Conservation (phyloP, 1,139 yeast species). For the Diutina rugosa region DNA sequence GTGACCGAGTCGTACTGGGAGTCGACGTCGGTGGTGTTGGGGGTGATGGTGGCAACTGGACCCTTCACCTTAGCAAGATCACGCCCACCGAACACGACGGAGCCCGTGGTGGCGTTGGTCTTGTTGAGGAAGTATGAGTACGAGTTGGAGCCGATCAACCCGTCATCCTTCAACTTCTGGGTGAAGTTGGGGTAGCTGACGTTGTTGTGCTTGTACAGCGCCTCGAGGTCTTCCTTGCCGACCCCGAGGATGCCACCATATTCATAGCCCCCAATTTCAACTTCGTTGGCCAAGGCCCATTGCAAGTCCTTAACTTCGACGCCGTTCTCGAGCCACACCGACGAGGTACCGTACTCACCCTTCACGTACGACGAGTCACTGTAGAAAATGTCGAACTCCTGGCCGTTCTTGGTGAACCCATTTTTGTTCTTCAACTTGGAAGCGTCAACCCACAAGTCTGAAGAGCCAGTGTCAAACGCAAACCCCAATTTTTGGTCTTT, state of each 20-base stretch:
- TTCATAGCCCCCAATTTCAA: background rate
- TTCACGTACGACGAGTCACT: constrained; percentile 3
- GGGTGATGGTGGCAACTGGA: background rate
- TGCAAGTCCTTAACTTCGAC: constrained; percentile 5
- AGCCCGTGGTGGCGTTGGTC: background rate
- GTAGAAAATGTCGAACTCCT: constrained; percentile 4
- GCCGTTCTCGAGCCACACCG: background rate
- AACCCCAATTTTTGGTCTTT: constrained; percentile 5
- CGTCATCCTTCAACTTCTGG: background rate
- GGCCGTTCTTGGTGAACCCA: constrained; percentile 3
- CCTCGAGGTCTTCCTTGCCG: background rate
- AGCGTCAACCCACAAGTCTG: constrained; percentile 6
- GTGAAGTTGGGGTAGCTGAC: background rate
- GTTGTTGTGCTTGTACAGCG: background rate
- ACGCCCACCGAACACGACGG: background rate
- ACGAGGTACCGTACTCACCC: constrained; percentile 5
- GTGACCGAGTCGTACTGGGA: background rate
- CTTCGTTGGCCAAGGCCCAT: constrained; percentile 4
- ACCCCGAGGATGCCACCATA: constrained; percentile 5
- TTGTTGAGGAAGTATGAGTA: background rate
- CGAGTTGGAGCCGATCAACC: background rate
- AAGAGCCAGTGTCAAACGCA: constrained; percentile 7
- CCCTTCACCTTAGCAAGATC: background rate
- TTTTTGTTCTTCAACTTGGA: background rate
- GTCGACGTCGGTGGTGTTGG: background rate